Conservation (phyloP, 352 stramenopile genomes). For the Globisporangium alternatum region DNA sequence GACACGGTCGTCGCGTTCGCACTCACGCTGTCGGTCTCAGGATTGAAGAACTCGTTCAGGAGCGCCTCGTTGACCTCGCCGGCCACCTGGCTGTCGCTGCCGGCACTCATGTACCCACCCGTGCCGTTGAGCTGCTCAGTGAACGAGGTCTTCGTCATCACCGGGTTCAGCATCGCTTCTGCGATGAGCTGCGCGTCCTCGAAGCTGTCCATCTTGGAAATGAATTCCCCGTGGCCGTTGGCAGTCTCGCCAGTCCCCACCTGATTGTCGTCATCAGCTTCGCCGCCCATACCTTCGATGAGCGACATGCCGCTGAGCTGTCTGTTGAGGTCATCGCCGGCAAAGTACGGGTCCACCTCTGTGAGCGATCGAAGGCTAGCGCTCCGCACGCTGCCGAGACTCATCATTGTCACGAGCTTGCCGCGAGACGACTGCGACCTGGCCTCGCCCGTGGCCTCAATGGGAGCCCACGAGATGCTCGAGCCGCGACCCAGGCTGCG, state of each 20-base stretch:
- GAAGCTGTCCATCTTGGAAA: slow-evolving; percentile 28
- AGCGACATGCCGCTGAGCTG: slow-evolving; percentile 53
- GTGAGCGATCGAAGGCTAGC: slow-evolving; percentile 52
- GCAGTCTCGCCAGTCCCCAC: slow-evolving; percentile 2
- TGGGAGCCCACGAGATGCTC: slow-evolving; percentile 15
- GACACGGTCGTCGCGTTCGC: slow-evolving; percentile 37
- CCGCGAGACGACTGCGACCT: slow-evolving; percentile 20
- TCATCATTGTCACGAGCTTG: slow-evolving; percentile 48
- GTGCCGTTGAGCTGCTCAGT: slow-evolving; percentile 38
- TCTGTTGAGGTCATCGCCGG: slow-evolving; percentile 41
- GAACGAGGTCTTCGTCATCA: slow-evolving; percentile 29
- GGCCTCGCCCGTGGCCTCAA: slow-evolving; percentile 18
- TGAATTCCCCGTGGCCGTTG: slow-evolving; percentile 7
- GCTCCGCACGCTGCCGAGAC: slow-evolving; percentile 49
- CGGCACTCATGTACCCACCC: slow-evolving; percentile 21
- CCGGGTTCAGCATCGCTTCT: slow-evolving; percentile 28
- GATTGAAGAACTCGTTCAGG: slow-evolving; percentile 36
- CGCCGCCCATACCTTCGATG: slow-evolving; percentile 14
- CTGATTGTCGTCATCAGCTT: slow-evolving; percentile 12
- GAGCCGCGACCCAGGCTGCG: slow-evolving; percentile 15
- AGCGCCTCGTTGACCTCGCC: slow-evolving; percentile 21
- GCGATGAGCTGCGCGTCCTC: slow-evolving; percentile 27
- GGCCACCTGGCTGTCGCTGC: slow-evolving; percentile 20
- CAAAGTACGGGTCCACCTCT: slow-evolving; percentile 49
- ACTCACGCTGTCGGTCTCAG: slow-evolving; percentile 20